Percentiles rank a stretch among this genome's conserved stretches.
These are phyloP conservation scores for Candolleomyces aberdarensis DNA, from an alignment of 768 basidiomycete genomes.

Conservation along the genomic window DNA sequence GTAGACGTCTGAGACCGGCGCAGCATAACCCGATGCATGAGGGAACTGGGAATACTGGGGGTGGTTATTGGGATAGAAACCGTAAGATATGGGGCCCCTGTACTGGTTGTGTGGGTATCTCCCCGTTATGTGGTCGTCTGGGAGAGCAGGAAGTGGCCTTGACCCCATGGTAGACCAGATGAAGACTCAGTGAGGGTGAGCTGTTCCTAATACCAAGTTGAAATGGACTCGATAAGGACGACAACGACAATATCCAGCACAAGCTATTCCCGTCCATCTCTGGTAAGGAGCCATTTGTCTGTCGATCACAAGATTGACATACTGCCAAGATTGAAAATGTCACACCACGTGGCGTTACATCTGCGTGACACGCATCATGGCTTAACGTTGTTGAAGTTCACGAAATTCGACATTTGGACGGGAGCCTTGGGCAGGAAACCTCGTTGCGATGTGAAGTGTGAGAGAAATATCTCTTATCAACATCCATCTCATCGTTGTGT, in stretches of 20 bases:
- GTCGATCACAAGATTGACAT: conserved; percentile 5
- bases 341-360: conserved; percentile 1
- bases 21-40: conserved; percentile 4
- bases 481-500: neutral
- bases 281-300: neutral
- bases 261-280: conserved; percentile 10
- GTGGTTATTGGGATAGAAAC: conserved; percentile 1
- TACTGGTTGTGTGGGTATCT: conserved; percentile 1
- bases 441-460: neutral
- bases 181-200: neutral
- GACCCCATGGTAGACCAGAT: neutral
- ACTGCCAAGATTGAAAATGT: neutral
- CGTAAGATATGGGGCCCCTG: conserved; percentile 7
- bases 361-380: neutral
- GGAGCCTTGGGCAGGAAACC: neutral
- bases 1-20: conserved; percentile 21
- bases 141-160: conserved; percentile 2
- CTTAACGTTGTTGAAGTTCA: neutral
- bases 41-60: neutral
- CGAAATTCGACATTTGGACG: neutral
- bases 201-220: neutral
- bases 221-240: neutral
- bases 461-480: neutral
- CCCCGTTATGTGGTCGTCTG: neutral
- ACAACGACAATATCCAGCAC: neutral